Conservation (phyloP, 805 yeast genomes). For the Saturnispora kantuleensis region DNA sequence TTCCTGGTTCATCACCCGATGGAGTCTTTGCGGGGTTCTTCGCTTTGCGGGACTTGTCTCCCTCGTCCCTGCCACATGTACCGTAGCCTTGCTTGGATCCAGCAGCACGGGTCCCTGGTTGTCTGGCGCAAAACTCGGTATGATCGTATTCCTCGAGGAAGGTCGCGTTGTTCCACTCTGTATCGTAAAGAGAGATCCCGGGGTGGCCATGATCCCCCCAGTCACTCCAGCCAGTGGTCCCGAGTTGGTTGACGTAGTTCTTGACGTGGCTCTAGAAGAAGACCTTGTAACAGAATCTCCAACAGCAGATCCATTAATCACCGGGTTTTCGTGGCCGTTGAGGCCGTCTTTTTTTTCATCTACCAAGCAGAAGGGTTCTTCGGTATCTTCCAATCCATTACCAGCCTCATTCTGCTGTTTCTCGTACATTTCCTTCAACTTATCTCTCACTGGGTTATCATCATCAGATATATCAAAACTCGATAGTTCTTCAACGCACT, state of each 20-base stretch:
- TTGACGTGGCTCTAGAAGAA: constrained; percentile 2
- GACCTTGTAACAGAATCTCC: background rate
- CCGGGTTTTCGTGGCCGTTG: too few relatives aligned
- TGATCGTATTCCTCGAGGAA: constrained; percentile 11
- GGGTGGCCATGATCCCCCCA: constrained; percentile 5
- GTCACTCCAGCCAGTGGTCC: too few relatives aligned
- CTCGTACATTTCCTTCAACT: background rate
- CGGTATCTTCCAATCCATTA: background rate
- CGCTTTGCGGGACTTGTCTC: constrained; percentile 1
- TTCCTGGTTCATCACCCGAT: too few relatives aligned
- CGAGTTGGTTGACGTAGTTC: background rate
- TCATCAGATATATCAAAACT: constrained; percentile 13
- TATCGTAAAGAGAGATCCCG: background rate
- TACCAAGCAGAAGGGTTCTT: too few relatives aligned
- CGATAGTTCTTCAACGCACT: constrained; percentile 11
- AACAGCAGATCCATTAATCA: background rate
- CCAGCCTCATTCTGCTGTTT: background rate
- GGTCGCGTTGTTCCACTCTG: constrained; percentile 5
- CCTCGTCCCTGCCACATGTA: constrained; percentile 2
- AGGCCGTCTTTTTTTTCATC: too few relatives aligned
- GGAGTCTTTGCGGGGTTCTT: background rate
- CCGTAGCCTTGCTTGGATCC: background rate
- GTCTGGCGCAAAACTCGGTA: constrained; percentile 1
- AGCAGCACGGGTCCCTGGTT: background rate
- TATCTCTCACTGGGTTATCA: background rate